phyloP scores from a whole-genome alignment of 441 rosid species.

The Erysimum pusillum region DNA sequence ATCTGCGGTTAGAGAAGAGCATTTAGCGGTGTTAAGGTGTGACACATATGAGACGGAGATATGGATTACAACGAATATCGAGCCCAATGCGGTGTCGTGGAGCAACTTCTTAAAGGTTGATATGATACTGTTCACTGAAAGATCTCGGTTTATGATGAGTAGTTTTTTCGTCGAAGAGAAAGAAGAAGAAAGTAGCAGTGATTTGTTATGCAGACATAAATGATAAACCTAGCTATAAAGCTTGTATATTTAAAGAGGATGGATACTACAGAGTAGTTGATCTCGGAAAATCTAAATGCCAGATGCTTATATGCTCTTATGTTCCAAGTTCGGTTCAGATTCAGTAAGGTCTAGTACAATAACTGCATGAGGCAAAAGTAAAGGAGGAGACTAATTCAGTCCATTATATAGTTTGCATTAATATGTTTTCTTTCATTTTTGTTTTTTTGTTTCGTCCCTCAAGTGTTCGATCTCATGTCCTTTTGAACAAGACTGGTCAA shows the following conservation, averaged over 20 bases:
- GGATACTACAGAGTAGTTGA: not conserved
- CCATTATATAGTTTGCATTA: not conserved
- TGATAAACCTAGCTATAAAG: not conserved
- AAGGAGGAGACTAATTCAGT: not conserved
- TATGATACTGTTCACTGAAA: not conserved
- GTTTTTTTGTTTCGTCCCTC: not conserved
- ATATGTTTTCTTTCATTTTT: not conserved
- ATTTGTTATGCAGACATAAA: not conserved
- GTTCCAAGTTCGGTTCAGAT: conserved; percentile 9
- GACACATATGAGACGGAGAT: not conserved
- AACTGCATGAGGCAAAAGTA: not conserved
- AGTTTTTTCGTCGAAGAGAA: conserved; percentile 5
- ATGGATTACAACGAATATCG: not conserved
- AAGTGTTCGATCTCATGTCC: not conserved
- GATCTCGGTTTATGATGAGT: not conserved
- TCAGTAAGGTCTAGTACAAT: not conserved
- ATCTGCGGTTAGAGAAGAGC: not conserved
- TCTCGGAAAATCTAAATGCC: not conserved
- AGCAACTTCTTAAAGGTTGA: not conserved
- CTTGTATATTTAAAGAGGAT: not conserved
- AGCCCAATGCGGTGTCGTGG: not conserved
- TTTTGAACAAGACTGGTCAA: not conserved
- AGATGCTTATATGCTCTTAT: not conserved
- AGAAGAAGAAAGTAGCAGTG: conserved; percentile 14
- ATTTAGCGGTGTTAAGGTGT: not conserved